Conservation (phyloP, 139 green algal genomes). For the Chlorella sorokiniana region DNA sequence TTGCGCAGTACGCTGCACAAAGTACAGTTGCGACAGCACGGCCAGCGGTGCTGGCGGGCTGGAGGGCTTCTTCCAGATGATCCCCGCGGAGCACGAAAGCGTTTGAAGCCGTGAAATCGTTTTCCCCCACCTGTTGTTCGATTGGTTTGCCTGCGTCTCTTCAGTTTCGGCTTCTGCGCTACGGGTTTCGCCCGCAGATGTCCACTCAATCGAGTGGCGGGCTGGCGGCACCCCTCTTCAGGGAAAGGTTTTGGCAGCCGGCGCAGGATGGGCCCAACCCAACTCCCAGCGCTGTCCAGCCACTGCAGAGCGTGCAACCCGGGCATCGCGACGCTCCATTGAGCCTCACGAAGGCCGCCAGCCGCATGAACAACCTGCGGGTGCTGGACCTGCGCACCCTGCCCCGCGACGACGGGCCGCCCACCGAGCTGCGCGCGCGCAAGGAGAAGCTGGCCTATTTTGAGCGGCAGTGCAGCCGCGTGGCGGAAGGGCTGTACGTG, state of each 20-base stretch:
- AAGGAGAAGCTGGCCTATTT: constrained; percentile 75
- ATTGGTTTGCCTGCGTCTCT: no score
- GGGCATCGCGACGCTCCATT: not conserved
- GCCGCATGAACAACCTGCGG: constrained; percentile 9
- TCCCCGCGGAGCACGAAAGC: no score
- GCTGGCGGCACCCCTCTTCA: not conserved
- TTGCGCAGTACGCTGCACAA: no score
- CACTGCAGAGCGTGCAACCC: not conserved
- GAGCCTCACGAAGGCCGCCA: constrained; percentile 27
- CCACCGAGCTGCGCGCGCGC: constrained; percentile 66
- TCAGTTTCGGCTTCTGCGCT: no score
- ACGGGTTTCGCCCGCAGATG: no score
- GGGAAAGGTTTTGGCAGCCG: not conserved
- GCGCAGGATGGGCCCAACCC: not conserved
- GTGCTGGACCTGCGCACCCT: constrained; percentile 49
- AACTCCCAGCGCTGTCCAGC: not conserved
- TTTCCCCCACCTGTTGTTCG: no score
- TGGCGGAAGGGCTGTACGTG: constrained; percentile 83
- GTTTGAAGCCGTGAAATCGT: no score
- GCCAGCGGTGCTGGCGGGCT: no score
- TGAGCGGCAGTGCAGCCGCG: constrained; percentile 75
- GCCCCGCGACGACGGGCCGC: constrained; percentile 59
- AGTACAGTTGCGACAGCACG: no score
- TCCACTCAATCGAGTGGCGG: not conserved
- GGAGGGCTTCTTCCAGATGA: no score